Base-by-base conservation (phyloP, 2,329 filamentous ascomycete genomes). In the Aureobasidium sp. region DNA sequence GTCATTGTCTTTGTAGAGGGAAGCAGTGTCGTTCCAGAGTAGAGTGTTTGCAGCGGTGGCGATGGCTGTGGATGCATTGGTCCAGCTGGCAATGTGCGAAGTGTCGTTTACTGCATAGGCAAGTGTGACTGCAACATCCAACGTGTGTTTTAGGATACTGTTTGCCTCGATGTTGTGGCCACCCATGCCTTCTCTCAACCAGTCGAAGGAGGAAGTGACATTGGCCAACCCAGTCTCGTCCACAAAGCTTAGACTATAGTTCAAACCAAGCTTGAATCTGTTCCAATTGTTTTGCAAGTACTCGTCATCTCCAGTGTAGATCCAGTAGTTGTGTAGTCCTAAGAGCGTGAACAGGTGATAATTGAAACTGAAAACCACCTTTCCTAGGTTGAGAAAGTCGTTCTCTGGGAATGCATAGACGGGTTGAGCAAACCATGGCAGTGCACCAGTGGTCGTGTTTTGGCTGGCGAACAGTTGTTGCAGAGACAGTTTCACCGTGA, bases 1-100 rank as follows among this genome's bases (percentile, higher is more conserved):
- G 41, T 79, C 77, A 64, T 84, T 84, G 69, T 83, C 81, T 61
- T 77, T 75, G 72, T 85, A 82, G 64, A 82, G 76, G 29, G 79
- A 79, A n/a, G 74, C 74, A 1, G 68, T 59, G 0, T 71, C 66
- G 64, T 84, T 78, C 78, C 79, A 85, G 63, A 81, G 77, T 52
- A 77, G 72, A 12, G 68, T 68, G 48, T 81, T 77, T 29, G 81
- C 81, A 5, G 77, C 74, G 0, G 66, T 65, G 66, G 75, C 74
- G 44, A 84, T 76, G 5, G 68, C 64, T 3, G 70, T 71, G 8
- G 79, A 80, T 39, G 70, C 70, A 12, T 68, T 65, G n/a, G 71
- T 73, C 78, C 76, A 82, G 36, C 67, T 69, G 8, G 70, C 68
- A 22, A 77, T 70, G 3, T 79, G 70, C 2, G 69, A 68, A 2